Evolutionary conservation across 2,329 filamentous ascomycete genomes (phyloP).

Genomic region (Fonsecaea nubica): DNA sequence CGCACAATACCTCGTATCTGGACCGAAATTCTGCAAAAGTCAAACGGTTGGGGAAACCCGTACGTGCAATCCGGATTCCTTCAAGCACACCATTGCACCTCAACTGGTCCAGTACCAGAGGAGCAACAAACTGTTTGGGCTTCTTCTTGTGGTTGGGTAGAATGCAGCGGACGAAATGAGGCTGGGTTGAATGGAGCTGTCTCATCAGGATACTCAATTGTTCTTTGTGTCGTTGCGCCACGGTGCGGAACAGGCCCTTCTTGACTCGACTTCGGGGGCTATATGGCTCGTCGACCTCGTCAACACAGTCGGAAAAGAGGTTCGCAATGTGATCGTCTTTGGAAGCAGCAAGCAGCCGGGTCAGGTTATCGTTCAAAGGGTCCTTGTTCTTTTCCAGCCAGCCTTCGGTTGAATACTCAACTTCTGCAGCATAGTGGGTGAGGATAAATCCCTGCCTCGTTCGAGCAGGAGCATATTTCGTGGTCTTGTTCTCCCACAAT

Average conservation of each 20-base stretch:
- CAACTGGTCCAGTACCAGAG: constrained; percentile 95
- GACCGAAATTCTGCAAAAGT: constrained; percentile 93
- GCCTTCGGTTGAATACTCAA: constrained; percentile 92
- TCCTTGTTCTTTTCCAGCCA: constrained; percentile 99
- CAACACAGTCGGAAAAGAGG: constrained; percentile 87
- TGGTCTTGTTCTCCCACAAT: constrained; percentile 93
- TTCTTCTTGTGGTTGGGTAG: constrained; percentile 97
- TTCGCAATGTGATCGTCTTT: constrained; percentile 80
- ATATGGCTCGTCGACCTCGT: constrained; percentile 74
- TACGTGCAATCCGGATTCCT: constrained; percentile 94
- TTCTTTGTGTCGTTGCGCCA: constrained; percentile 96
- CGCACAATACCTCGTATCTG: constrained; percentile 92
- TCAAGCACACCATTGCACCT: constrained; percentile 99
- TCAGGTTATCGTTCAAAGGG: constrained; percentile 95
- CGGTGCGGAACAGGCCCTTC: constrained; percentile 95
- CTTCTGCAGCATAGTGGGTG: constrained; percentile 96
- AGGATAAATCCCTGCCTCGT: constrained; percentile 92
- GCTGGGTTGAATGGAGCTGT: constrained; percentile 93
- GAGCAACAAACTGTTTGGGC: constrained; percentile 88
- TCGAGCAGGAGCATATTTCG: constrained; percentile 88
- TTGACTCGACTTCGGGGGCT: constrained; percentile 82
- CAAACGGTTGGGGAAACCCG: constrained; percentile 93
- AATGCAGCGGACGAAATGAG: constrained; percentile 97
- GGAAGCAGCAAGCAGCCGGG: constrained; percentile 81
- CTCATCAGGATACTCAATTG: constrained; percentile 96